phyloP scores from a whole-genome alignment of 2,329 filamentous ascomycete genomes.

The Escovopsis weberi region DNA sequence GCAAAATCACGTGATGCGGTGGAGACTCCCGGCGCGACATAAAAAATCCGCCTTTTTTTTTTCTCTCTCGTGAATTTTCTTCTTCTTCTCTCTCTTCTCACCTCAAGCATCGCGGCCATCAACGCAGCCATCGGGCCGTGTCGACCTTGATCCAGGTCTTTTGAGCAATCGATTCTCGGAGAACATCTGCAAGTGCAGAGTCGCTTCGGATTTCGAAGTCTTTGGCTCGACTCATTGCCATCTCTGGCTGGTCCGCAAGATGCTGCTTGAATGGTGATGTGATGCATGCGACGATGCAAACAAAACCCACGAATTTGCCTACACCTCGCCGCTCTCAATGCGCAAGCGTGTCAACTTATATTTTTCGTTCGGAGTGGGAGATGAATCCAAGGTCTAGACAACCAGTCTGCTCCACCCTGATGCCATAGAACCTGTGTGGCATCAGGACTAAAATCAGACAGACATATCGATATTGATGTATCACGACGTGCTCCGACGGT shows the following conservation, averaged over 20 bases:
- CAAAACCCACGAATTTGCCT: conserved; percentile 42
- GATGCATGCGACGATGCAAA: conserved; percentile 1
- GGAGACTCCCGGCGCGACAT: neutral
- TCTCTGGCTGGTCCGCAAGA: too few species aligned
- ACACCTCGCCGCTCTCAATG: conserved; percentile 43
- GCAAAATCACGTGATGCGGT: conserved; percentile 14
- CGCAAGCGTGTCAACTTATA: conserved; percentile 44
- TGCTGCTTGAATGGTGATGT: neutral
- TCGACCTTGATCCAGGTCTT: too few species aligned
- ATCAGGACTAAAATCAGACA: conserved; percentile 51
- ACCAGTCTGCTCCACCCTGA: conserved; percentile 53
- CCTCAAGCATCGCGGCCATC: neutral
- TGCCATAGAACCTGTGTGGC: conserved; percentile 40
- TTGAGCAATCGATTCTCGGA: too few species aligned
- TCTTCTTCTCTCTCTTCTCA: conserved; percentile 2
- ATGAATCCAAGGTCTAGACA: conserved; percentile 50
- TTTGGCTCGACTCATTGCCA: too few species aligned
- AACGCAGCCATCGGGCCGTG: too few species aligned
- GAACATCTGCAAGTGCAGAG: too few species aligned
- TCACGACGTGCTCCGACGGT: too few species aligned
- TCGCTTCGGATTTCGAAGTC: too few species aligned
- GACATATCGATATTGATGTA: conserved; percentile 24
- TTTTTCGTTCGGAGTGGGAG: conserved; percentile 48
- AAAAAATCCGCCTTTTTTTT: neutral
- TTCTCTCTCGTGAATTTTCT: conserved; percentile 3